Conservation (phyloP, 176 grass and related monocot species). For the Carex scoparia region DNA sequence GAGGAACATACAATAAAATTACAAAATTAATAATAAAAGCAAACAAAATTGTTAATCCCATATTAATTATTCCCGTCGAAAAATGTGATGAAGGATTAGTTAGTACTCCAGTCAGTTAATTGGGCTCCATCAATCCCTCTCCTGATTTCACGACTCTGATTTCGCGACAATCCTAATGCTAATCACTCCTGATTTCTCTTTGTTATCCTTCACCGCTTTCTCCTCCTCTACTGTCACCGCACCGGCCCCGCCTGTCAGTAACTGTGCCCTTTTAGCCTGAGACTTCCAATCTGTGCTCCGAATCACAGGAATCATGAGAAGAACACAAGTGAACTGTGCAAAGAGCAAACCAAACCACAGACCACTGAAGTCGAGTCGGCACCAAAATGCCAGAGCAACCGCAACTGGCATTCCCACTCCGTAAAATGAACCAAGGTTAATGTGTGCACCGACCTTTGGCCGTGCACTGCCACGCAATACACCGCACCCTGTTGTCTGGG, state of each 20-base stretch:
- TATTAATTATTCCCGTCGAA: conserved; percentile 31
- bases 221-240: not conserved
- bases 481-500: conserved; percentile 70
- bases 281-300: conserved; percentile 48
- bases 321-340: conserved; percentile 53
- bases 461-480: conserved; percentile 75
- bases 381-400: conserved; percentile 66
- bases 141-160: not conserved
- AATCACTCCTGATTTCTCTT: conserved; percentile 20
- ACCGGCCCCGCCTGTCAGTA: conserved; percentile 24
- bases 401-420: conserved; percentile 70
- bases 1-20: conserved; percentile 15
- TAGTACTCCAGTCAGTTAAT: too few species aligned
- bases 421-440: conserved; percentile 86
- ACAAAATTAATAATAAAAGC: conserved; percentile 37
- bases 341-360: conserved; percentile 80
- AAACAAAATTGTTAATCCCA: conserved; percentile 41
- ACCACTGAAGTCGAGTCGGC: conserved; percentile 53
- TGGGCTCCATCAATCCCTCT: too few species aligned
- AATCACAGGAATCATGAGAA: conserved; percentile 66
- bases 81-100: conserved; percentile 14
- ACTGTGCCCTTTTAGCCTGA: conserved; percentile 59
- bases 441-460: conserved; percentile 63
- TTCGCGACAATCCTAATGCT: conserved; percentile 25
- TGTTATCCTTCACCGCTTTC: not conserved